Conservation (phyloP, 2,329 filamentous ascomycete genomes). For the Claviceps maximensis region DNA sequence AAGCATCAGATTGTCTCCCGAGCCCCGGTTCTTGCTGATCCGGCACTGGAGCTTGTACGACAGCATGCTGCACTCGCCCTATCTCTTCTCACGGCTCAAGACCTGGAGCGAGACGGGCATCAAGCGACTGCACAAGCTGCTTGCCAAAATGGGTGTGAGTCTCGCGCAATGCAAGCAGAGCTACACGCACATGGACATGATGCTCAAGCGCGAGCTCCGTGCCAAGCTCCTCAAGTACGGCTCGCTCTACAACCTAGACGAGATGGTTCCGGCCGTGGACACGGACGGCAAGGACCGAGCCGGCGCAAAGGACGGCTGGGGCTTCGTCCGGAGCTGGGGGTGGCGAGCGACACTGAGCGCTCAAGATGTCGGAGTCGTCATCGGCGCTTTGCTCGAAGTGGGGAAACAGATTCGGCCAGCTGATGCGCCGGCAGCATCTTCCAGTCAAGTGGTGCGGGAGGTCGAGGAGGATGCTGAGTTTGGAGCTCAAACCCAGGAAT, state of each 20-base stretch:
- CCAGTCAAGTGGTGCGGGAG: conserved; percentile 24
- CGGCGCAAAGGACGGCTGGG: conserved; percentile 81
- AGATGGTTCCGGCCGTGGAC: conserved; percentile 70
- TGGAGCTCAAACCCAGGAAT: conserved; percentile 45
- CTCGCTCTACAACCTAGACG: conserved; percentile 84
- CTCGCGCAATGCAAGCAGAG: conserved; percentile 87
- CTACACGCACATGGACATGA: conserved; percentile 98
- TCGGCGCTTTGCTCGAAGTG: conserved; percentile 86
- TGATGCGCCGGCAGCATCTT: conserved; percentile 16
- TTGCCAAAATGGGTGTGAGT: conserved; percentile 97
- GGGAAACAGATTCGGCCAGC: conserved; percentile 42
- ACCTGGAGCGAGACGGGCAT: conserved; percentile 87
- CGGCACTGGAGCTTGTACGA: conserved; percentile 97
- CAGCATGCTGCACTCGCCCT: conserved; percentile 95
- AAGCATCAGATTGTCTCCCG: conserved; percentile 81
- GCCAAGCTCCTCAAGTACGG: conserved; percentile 83
- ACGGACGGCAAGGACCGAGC: conserved; percentile 56
- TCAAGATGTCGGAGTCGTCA: conserved; percentile 83
- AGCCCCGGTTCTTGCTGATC: conserved; percentile 84
- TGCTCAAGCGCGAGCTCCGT: conserved; percentile 77
- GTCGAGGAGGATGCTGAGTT: conserved; percentile 36
- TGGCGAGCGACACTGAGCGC: conserved; percentile 92
- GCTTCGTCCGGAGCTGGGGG: conserved; percentile 93
- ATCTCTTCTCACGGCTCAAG: conserved; percentile 79
- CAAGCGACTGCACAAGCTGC: conserved; percentile 80